Base-by-base conservation (phyloP, 768 basidiomycete genomes). In the Cystobasidium onofrii region DNA sequence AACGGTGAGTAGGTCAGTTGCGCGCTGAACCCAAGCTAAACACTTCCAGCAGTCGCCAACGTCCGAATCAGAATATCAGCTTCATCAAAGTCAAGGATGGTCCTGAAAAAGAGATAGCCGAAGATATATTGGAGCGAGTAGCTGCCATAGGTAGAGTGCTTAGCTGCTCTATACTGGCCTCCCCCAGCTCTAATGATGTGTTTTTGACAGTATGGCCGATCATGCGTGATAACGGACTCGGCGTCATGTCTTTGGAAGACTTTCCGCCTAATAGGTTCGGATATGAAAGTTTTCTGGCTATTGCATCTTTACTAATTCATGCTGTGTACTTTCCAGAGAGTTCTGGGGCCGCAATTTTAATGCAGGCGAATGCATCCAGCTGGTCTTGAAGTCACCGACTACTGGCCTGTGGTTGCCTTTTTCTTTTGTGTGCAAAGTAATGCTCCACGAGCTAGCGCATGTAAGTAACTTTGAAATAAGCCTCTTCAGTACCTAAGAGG, bases 141-240 rank as follows among this genome's bases (percentile, higher is more conserved):
- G 50, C 69, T 23, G 69, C 69, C 25, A 67, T 67, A 50, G 65
- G 65, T 67, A 25, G 9, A 23, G 3, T 39, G 12, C 12, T 64
- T 43, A 3, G 10, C 43, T 39, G 7, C 33, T 18, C 9, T 9
- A 64, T 13, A 6, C 9, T 36, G 33, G 63, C 31, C 27, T 12
- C 7, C 63, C 63, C 3, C 9, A 7, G 3, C 6, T 9, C n/a
- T 18, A 31, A 29, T n/a, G n/a, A n/a, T n/a, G n/a, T n/a, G n/a
- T n/a, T n/a, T n/a, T n/a, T n/a, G n/a, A n/a, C 55, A 71, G 69
- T 71, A n/a, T 71, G 54, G 55, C 69, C 69, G 1, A 60, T 71
- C 69, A 71, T 71, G 69, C 50, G 55, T 15, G 69, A 71, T 20
- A 55, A 71, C 25, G 20, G 39, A 13, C 54, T 71, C 1, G 54